Evolutionary conservation across 768 basidiomycete species (phyloP).

Genomic region (Daedaleopsis sinensis): DNA sequence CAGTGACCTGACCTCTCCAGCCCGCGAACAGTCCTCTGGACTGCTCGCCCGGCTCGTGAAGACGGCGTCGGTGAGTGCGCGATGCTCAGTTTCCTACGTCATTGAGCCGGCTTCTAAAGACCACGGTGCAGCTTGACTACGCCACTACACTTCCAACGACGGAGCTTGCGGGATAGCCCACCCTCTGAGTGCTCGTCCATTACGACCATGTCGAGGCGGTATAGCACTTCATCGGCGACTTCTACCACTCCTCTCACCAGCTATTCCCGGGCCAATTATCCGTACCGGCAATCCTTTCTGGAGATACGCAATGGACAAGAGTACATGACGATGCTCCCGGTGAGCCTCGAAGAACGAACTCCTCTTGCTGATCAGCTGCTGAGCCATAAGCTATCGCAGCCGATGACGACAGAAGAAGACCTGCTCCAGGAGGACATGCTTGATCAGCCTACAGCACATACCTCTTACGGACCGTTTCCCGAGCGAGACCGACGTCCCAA

Average conservation of each 20-base stretch:
- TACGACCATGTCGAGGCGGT: slow-evolving; percentile 7
- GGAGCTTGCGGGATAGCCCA: background rate
- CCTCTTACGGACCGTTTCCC: slow-evolving; percentile 3
- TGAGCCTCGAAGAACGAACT: background rate
- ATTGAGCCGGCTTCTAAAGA: background rate
- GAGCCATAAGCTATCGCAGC: slow-evolving; percentile 1
- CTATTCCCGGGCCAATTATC: background rate
- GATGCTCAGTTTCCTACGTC: background rate
- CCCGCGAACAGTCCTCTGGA: background rate
- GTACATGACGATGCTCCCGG: slow-evolving; percentile 22
- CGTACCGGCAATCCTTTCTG: slow-evolving; percentile 14
- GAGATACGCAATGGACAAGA: slow-evolving; percentile 16
- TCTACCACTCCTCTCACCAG: slow-evolving; percentile 1
- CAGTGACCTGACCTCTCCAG: background rate
- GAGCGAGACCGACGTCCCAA: background rate
- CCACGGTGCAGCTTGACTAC: background rate
- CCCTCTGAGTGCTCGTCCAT: background rate
- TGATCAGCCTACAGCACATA: background rate
- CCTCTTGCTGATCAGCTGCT: background rate
- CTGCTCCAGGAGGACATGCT: slow-evolving; percentile 19
- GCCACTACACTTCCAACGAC: background rate
- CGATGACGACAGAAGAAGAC: slow-evolving; percentile 26
- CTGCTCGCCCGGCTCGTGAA: background rate
- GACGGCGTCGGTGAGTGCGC: slow-evolving; percentile 7
- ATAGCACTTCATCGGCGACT: slow-evolving; percentile 9